Evolutionary conservation across 2,329 filamentous ascomycete species (phyloP), one percentile per base, ranked within the genome.

Genomic region (Teratosphaeria pseudoeucalypti): DNA sequence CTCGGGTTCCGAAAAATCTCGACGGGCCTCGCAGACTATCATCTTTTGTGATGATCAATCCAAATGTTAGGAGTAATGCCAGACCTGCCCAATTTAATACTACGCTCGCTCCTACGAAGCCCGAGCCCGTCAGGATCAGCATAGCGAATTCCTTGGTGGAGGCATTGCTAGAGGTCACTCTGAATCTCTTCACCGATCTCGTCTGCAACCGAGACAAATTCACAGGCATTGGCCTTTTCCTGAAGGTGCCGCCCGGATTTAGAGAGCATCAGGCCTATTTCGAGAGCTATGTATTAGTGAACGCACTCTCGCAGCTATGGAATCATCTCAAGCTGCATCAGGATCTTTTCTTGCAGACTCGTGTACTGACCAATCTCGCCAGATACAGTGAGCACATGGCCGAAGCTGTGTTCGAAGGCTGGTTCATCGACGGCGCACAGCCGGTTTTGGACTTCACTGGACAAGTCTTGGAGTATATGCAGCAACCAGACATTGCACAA

Each of bases 251-350:
- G 1, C 90, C 94, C 0, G 92, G 92, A 0, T 96, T 95, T 68
- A 85, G 92, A 65, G 94, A 97, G 70, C 91, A 97, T 66, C 92
- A 96, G 68, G 90, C 91, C 0, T 95, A 92, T 71, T 96, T 99
- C 65, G 90, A 95, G 70, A 95, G 94, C 0, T 96, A 92, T 70
- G 78, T 97, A 2, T 77, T 97, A 23, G 84, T 86, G 32, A 87
- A 87, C 64, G 85, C 89, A 0, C 82, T 96, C 54, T 81, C 85
- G 2, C 84, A 88, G 34, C 76, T 96, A 16, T 83, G 83, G 37
- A 88, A 82, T 60, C 80, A 84, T 26, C 80, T 97, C 9, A 84
- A 89, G 61, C 75, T 87, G 1, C 83, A 92, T 63, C 85, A 89
- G 67, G 85, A 86, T 58, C 76, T 87, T 0, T 79, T 97, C 1